Base-by-base conservation (phyloP, 2,329 filamentous ascomycete species). In the Chlorencoelia australis region DNA sequence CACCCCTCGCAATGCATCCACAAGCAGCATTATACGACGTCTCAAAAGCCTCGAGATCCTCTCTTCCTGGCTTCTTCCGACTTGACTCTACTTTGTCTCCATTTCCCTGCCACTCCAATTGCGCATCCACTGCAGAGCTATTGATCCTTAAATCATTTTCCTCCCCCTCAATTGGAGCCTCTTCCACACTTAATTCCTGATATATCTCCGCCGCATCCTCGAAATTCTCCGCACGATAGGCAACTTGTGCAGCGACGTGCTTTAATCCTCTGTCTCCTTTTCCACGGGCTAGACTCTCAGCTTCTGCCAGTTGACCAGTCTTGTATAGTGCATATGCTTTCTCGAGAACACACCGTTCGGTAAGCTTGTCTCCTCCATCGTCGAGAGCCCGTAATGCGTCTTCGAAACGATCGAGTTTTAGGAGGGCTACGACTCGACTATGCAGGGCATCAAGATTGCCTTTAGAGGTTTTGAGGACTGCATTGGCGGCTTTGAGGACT, bases 281-380 rank as follows among this genome's bases (percentile, higher is more conserved):
- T n/a, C 15, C 28, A 14, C 16, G 26, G 13, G 22, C 31, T 22
- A 37, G 21, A 17, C 14, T 50, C 13, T 71, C 67, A 14, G 84
- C 83, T 39, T 79, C 77, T 14, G 69, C 64, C 1, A 85, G 69
- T 45, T 76, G 68, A 16, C 82, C 82, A 1, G 74, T 71, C 64
- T 88, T 91, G 63, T 91, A 93, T 14, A 88, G 68, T n/a, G 82
- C 79, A 63, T 93, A 93, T 2, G 81, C 74, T 55, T 79, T 79
- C 58, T 88, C 84, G 28, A 88, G 66, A 11, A 62, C 53, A 47
- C 79, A 83, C 39, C 62, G 61, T 25, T 71, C 63, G 54, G 78
- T 73, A 39, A 88, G 61, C 45, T 63, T 65, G 40, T 71, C 65
- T 32, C 76, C 75, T 13, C 68, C 75, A 22, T 77, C 73, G 41